Evolutionary conservation across 2,329 filamentous ascomycete species (phyloP).

Genomic region (Diaporthe amygdali): DNA sequence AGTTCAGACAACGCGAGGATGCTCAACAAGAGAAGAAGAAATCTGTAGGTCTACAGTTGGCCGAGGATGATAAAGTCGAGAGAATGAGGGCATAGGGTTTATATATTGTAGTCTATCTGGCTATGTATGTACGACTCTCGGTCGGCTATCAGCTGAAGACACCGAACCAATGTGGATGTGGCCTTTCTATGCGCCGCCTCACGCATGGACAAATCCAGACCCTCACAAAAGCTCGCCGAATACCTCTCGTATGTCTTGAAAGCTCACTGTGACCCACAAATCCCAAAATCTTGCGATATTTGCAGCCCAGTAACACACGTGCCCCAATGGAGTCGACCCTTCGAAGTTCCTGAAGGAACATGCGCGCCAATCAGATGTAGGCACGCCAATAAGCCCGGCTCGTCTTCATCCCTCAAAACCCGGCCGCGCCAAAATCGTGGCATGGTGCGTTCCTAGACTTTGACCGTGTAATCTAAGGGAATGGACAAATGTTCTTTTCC

Average conservation of each 20-base stretch:
- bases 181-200: neutral
- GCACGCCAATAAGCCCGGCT: neutral
- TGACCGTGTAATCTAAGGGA: neutral
- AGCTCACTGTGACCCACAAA: neutral
- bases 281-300: neutral
- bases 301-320: neutral
- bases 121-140: neutral
- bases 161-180: neutral
- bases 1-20: neutral
- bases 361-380: constrained; percentile 8
- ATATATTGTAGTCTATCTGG: too few relatives aligned
- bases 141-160: neutral
- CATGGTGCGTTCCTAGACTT: neutral
- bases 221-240: neutral
- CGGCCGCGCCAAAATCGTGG: neutral
- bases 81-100: neutral
- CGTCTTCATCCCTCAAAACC: neutral
- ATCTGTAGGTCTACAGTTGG: neutral
- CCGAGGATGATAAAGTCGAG: too few relatives aligned
- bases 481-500: too few relatives aligned
- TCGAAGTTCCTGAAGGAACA: neutral
- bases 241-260: neutral
- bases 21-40: neutral
- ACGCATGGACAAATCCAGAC: neutral
- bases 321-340: neutral